Conservation (phyloP, 2,329 filamentous ascomycete genomes). For the Pseudogymnoascus sp. region DNA sequence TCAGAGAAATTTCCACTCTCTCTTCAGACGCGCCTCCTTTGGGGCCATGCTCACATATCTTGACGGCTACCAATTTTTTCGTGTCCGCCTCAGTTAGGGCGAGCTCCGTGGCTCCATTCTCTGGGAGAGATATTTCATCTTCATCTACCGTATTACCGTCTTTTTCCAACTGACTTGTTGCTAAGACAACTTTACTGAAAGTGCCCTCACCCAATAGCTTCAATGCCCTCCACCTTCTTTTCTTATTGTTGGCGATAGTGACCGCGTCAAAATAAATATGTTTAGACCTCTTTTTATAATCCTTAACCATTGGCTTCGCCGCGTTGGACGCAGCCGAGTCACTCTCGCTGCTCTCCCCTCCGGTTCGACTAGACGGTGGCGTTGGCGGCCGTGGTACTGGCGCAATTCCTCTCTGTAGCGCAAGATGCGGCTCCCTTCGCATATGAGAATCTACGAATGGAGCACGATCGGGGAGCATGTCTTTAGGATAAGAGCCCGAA, state of each 20-base stretch:
- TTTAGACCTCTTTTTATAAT: slow-evolving; percentile 30
- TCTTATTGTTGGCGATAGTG: slow-evolving; percentile 60
- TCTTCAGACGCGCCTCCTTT: slow-evolving; percentile 90
- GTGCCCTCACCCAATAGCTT: slow-evolving; percentile 83
- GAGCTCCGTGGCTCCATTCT: slow-evolving; percentile 26
- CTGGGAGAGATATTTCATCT: slow-evolving; percentile 28
- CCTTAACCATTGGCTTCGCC: slow-evolving; percentile 24
- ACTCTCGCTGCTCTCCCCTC: slow-evolving; percentile 39
- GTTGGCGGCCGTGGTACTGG: slow-evolving; percentile 61
- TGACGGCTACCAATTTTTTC: slow-evolving; percentile 86
- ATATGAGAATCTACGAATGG: slow-evolving; percentile 46
- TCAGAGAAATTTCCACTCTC: slow-evolving; percentile 84
- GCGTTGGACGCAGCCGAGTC: slow-evolving; percentile 42
- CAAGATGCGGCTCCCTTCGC: slow-evolving; percentile 75
- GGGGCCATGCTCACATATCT: slow-evolving; percentile 91
- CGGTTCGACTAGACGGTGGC: slow-evolving; percentile 73
- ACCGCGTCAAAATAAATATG: slow-evolving; percentile 64
- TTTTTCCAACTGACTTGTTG: slow-evolving; percentile 65
- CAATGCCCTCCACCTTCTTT: slow-evolving; percentile 71
- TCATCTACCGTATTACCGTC: slow-evolving; percentile 37
- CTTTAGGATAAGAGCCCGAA: slow-evolving; percentile 50
- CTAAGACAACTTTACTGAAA: slow-evolving; percentile 89
- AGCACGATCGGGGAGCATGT: slow-evolving; percentile 38
- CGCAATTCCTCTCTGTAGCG: slow-evolving; percentile 67
- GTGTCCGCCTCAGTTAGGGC: slow-evolving; percentile 38